Conservation (phyloP, 1,284 basidiomycete species). For the Ustilago loliicola region DNA sequence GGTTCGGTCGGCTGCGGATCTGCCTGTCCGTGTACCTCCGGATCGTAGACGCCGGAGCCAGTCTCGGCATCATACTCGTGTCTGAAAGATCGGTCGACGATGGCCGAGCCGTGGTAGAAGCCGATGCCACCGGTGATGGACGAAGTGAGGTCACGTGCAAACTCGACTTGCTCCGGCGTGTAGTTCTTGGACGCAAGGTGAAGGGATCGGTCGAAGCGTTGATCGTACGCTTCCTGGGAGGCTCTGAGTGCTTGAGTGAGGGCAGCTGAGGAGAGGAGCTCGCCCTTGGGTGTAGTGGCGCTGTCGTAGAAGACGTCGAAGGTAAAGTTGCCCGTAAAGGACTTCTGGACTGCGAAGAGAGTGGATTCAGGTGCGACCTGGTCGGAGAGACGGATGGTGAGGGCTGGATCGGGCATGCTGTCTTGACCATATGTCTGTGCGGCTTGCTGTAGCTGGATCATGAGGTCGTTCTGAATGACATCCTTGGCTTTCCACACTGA, state of each 20-base stretch:
- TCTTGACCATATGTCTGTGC: conserved; percentile 75
- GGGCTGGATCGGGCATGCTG: conserved; percentile 80
- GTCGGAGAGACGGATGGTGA: conserved; percentile 81
- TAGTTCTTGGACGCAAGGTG: conserved; percentile 74
- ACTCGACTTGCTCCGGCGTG: conserved; percentile 75
- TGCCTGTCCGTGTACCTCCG: conserved; percentile 49
- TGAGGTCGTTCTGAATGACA: conserved; percentile 77
- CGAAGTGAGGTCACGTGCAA: conserved; percentile 88
- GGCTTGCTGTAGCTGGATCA: conserved; percentile 76
- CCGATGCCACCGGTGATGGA: conserved; percentile 92
- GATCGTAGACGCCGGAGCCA: conserved; percentile 54
- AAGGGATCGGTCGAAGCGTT: conserved; percentile 79
- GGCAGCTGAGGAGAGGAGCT: conserved; percentile 74
- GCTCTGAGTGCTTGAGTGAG: conserved; percentile 79
- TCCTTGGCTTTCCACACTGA: conserved; percentile 90
- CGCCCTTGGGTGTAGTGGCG: conserved; percentile 75
- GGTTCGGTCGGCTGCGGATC: conserved; percentile 74
- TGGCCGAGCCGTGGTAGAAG: conserved; percentile 91
- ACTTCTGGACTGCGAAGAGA: conserved; percentile 86
- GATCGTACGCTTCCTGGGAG: conserved; percentile 77
- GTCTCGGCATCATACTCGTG: conserved; percentile 83
- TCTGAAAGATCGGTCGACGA: conserved; percentile 84
- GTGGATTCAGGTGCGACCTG: conserved; percentile 81
- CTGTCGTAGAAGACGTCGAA: conserved; percentile 89
- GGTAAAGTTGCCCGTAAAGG: conserved; percentile 82